phyloP scores from a whole-genome alignment of 1,284 basidiomycete genomes.

The Ceratobasidium sp. region DNA sequence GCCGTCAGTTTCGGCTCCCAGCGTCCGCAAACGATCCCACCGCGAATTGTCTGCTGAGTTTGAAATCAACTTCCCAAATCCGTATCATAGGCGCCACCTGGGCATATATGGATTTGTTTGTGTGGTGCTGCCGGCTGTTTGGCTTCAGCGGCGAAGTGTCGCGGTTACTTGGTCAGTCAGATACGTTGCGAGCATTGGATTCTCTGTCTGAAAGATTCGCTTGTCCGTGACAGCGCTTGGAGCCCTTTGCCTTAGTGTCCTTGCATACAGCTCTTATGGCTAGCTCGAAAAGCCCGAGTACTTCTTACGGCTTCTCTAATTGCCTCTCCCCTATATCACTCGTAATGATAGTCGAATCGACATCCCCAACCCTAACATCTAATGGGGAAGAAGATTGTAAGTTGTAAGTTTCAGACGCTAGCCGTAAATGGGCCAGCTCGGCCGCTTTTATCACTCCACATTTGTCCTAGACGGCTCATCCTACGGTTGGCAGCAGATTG shows the following conservation, averaged over 20 bases:
- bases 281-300: background rate
- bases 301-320: background rate
- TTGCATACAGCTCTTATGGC: background rate
- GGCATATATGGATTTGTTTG: background rate
- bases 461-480: background rate
- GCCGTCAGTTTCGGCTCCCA: background rate
- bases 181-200: background rate
- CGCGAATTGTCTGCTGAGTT: background rate
- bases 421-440: background rate
- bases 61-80: background rate
- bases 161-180: background rate
- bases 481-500: background rate
- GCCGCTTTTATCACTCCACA: background rate
- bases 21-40: background rate
- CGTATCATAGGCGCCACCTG: background rate
- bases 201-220: background rate
- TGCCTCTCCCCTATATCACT: background rate
- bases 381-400: background rate
- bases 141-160: background rate
- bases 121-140: slow-evolving; percentile 1
- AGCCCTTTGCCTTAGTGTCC: background rate
- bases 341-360: background rate
- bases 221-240: slow-evolving; percentile 4
- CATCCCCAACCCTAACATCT: background rate
- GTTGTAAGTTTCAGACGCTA: background rate